Evolutionary conservation across 768 basidiomycete species (phyloP), one percentile per base, ranked within the genome.

Genomic region (Leucocoprinus birnbaumii): DNA sequence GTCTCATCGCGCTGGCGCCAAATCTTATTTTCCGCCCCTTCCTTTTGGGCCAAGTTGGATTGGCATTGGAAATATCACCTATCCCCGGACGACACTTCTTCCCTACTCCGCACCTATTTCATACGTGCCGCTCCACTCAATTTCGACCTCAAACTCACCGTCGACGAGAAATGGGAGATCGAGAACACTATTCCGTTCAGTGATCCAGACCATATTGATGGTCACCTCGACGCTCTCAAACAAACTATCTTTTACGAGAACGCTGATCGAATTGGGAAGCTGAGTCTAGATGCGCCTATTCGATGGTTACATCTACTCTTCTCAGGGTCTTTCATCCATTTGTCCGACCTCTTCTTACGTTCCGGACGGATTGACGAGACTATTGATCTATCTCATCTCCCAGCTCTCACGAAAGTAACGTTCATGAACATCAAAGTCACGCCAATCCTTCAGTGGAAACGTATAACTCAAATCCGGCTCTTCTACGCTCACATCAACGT

Each of bases 41-140:
- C 22, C 5, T 22, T 53, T 46, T 53, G 52, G 52, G 21, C 44
- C 2, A 53, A 46, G 35, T 44, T 53, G n/a, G 52, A 53, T 26
- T 53, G 52, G 52, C 11, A 38, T 16, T 46, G 52, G 52, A 53
- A 46, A 24, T 53, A 53, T 38, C 44, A 53, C 19, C 16, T 53
- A 38, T 46, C 52, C 19, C 44, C 43, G 4, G 52, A 53, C 14
- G 44, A 47, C 11, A 46, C 52, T 1, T 35, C 44, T 25, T 19
- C 44, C 44, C 44, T 53, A 4, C 52, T 53, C 19, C 44, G 44
- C 31, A 53, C 52, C 21, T 53, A 53, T 42, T 53, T 53, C 52
- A 38, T 44, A 18, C 52, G 52, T 37, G 34, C 52, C 3, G 18
- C 31, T 25, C 24, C 52, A 8, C 34, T 22, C 31, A 44, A 16